These are phyloP conservation scores for Tillandsia fasciculata DNA, from an alignment of 176 grass and related monocot species.

Conservation along the genomic window DNA sequence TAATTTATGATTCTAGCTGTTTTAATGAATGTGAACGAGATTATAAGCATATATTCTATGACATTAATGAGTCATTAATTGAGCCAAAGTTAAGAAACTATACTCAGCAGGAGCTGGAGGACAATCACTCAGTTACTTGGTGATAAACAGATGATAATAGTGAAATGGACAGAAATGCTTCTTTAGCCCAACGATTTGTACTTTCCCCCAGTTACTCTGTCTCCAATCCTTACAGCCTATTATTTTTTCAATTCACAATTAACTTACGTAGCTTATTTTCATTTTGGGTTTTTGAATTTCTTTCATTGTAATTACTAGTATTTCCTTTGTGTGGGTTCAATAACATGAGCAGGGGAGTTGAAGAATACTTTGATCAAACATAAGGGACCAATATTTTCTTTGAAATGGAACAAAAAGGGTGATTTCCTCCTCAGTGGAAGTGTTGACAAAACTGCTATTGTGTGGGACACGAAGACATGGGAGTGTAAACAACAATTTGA, in stretches of 20 bases:
- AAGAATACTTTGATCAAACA: conserved; percentile 90
- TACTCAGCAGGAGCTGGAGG: no score
- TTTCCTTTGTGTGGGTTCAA: conserved; percentile 1
- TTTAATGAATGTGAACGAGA: no score
- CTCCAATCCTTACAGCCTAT: background rate
- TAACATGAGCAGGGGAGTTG: conserved; percentile 57
- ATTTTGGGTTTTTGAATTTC: background rate
- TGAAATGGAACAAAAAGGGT: conserved; percentile 99
- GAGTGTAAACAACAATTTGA: conserved; percentile 95
- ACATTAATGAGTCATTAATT: no score
- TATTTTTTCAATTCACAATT: background rate
- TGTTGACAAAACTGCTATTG: conserved; percentile 97
- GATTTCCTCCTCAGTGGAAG: conserved; percentile 95
- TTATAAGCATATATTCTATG: no score
- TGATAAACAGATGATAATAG: no score
- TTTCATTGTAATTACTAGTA: conserved; percentile 10
- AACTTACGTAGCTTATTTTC: background rate
- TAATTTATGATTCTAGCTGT: no score
- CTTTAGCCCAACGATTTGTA: no score
- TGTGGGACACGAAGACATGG: conserved; percentile 98
- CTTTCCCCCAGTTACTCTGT: background rate
- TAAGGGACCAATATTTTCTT: conserved; percentile 92
- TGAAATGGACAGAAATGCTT: no score
- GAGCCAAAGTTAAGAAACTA: no score
- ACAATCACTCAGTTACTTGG: no score